Evolutionary conservation across 2,329 filamentous ascomycete genomes (phyloP), one percentile per base, ranked within the genome.

Genomic region (Madurella fahalii): DNA sequence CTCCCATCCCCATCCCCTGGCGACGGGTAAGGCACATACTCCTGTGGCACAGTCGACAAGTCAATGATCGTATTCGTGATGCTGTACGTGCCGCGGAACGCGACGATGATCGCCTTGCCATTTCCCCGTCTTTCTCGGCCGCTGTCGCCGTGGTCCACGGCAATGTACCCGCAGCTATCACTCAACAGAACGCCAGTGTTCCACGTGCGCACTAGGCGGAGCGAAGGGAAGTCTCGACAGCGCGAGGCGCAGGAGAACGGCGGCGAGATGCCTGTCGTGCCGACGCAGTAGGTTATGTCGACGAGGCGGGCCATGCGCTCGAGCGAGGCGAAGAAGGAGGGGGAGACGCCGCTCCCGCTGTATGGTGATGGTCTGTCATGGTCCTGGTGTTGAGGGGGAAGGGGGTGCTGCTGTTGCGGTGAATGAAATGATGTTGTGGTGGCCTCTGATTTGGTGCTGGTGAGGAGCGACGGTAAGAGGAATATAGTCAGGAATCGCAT

Each of bases 31-130:
- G 94, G 92, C 1, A 91, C 82, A 67, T 97, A 99, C 68, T 89
- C 83, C 69, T 97, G 93, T 12, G 91, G 92, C 2, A 93, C 78
- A 2, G 91, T 95, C 59, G 89, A 91, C 52, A 99, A 78, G 72
- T 99, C 94, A 47, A 91, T 80, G 58, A 99, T 86, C 12, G 92
- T 92, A 69, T 97, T 96, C 50, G 90, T 82, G 64, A 99, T 80
- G 61, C 91, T 96, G 72, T 97, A 96, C 13, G 94, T 97, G 20
- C 94, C 94, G 45, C 94, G 85, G 66, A 97, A 97, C 9, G 91
- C 92, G 39, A 97, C 81, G 44, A 97, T 77, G 53, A 99, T 88
- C 32, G 74, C 73, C 40, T 65, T 53, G 11, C 58, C 34, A 47
- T 58, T 15, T 60, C 55, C 15, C 25, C 47, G 13, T 48, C 50